Evolutionary conservation across 805 yeast species (phyloP).

Genomic region (Suhomyces vadensis): DNA sequence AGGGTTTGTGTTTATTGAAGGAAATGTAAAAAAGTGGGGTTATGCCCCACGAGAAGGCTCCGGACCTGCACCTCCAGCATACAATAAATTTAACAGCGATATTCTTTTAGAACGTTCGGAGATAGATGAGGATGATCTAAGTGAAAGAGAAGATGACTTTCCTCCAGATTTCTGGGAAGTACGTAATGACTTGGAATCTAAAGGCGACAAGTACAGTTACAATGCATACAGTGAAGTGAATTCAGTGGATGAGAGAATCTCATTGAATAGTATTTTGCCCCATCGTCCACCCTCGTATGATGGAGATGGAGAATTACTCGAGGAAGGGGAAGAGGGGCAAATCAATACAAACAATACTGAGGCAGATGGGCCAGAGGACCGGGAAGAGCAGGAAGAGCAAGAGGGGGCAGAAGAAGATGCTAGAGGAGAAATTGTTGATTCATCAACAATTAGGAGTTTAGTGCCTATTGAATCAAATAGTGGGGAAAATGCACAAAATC

Average conservation of each 20-base stretch:
- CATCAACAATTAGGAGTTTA: background rate
- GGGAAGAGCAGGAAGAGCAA: slow-evolving; percentile 1
- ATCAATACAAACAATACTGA: slow-evolving; percentile 2
- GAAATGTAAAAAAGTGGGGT: slow-evolving; percentile 93
- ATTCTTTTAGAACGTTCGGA: slow-evolving; percentile 69
- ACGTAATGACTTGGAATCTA: slow-evolving; percentile 16
- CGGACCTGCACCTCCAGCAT: slow-evolving; percentile 92
- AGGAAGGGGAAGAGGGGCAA: background rate
- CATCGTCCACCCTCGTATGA: slow-evolving; percentile 41
- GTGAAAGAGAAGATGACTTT: slow-evolving; percentile 48
- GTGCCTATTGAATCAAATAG: background rate
- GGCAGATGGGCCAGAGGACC: background rate
- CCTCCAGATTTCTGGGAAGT: slow-evolving; percentile 59
- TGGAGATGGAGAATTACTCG: background rate
- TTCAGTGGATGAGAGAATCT: slow-evolving; percentile 42
- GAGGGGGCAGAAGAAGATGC: slow-evolving; percentile 1
- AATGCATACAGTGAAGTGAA: slow-evolving; percentile 42
- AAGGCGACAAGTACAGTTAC: slow-evolving; percentile 34
- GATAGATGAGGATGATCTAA: slow-evolving; percentile 48
- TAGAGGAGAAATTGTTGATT: background rate
- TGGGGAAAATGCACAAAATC: too few relatives aligned
- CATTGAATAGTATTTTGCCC: slow-evolving; percentile 40
- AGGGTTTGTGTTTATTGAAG: slow-evolving; percentile 89
- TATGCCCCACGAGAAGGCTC: slow-evolving; percentile 87
- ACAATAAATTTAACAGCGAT: slow-evolving; percentile 76